These are phyloP conservation scores for Chrysoporthe cubensis DNA, from an alignment of 2,329 filamentous ascomycete genomes.

Conservation along the genomic window DNA sequence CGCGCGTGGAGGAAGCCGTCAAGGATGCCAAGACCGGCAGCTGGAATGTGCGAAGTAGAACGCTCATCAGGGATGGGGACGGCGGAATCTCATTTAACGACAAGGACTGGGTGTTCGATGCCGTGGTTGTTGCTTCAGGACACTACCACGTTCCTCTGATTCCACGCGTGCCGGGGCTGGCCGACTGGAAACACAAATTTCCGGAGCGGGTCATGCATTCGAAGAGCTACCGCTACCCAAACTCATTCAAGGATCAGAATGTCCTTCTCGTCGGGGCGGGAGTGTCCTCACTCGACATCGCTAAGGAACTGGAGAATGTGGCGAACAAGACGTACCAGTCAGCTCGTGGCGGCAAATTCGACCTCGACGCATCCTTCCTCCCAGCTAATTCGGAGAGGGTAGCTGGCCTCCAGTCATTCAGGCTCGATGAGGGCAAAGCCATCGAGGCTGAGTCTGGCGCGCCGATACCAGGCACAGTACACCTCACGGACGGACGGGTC, in stretches of 20 bases:
- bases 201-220: conserved; percentile 65
- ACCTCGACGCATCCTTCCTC: conserved; percentile 57
- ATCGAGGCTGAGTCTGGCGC: conserved; percentile 28
- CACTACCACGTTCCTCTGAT: conserved; percentile 69
- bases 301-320: conserved; percentile 42
- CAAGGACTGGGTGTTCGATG: conserved; percentile 56
- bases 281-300: conserved; percentile 48
- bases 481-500: conserved; percentile 55
- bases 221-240: conserved; percentile 70
- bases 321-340: conserved; percentile 51
- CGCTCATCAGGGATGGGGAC: conserved; percentile 38
- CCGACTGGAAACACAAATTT: conserved; percentile 58
- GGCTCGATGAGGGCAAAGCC: conserved; percentile 39
- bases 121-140: conserved; percentile 67
- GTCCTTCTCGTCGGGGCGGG: conserved; percentile 59
- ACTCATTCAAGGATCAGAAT: conserved; percentile 55
- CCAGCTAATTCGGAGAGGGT: conserved; percentile 58
- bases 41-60: conserved; percentile 58
- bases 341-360: conserved; percentile 63
- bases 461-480: conserved; percentile 53
- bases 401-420: conserved; percentile 53
- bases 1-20: conserved; percentile 54
- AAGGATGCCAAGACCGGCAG: conserved; percentile 31
- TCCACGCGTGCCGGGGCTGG: conserved; percentile 62
- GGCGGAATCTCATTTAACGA: conserved; percentile 36